These are phyloP conservation scores for Leptosphaerulina australis DNA, from an alignment of 2,329 filamentous ascomycete species.

Conservation along the genomic window DNA sequence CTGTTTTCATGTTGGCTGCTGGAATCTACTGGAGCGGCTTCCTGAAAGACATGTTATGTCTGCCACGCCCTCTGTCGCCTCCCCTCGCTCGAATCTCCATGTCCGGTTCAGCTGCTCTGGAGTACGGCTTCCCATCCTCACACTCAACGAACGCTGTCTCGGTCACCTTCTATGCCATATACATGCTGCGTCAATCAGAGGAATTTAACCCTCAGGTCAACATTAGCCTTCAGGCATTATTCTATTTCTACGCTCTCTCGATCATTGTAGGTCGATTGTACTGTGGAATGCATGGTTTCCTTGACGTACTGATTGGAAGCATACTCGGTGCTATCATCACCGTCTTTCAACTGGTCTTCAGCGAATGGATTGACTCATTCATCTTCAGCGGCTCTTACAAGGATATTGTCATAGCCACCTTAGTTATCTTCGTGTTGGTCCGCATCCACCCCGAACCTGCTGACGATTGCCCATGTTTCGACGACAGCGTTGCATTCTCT, in stretches of 20 bases:
- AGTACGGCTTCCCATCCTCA: conserved; percentile 97
- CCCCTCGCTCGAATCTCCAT: conserved; percentile 94
- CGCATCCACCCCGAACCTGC: conserved; percentile 93
- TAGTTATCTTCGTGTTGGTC: conserved; percentile 76
- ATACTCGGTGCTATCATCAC: conserved; percentile 72
- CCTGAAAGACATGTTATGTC: conserved; percentile 89
- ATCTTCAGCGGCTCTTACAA: conserved; percentile 62
- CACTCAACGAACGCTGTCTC: conserved; percentile 97
- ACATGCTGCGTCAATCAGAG: conserved; percentile 70
- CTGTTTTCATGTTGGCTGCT: conserved; percentile 67
- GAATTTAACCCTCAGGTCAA: conserved; percentile 65
- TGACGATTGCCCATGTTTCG: conserved; percentile 95
- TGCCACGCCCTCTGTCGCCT: conserved; percentile 89
- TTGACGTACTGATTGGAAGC: conserved; percentile 85
- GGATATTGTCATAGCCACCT: conserved; percentile 67
- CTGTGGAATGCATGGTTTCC: conserved; percentile 98
- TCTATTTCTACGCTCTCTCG: conserved; percentile 85
- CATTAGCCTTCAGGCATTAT: conserved; percentile 67
- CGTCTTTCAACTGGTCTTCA: conserved; percentile 60
- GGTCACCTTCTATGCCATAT: conserved; percentile 82
- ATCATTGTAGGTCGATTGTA: conserved; percentile 92
- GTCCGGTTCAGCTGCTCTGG: conserved; percentile 91
- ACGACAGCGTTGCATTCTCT: conserved; percentile 92
- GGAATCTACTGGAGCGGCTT: conserved; percentile 79
- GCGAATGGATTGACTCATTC: conserved; percentile 69